Base-by-base conservation (phyloP, 192 early-diverging fungal species). In the Coemansia sp. region DNA sequence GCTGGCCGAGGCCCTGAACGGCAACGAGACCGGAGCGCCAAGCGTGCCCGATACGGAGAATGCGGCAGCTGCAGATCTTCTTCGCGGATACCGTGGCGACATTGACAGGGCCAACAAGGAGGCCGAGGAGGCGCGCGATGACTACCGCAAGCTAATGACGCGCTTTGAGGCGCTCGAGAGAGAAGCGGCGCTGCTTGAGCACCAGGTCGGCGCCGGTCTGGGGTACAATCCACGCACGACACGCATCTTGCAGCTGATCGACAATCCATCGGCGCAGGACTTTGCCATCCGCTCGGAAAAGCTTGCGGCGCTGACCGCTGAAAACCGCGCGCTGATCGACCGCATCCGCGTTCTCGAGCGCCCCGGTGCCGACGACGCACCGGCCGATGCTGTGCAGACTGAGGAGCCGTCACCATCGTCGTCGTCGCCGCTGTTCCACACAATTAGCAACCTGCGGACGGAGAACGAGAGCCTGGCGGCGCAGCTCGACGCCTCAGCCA, bases 211-310 rank as follows among this genome's bases (percentile, higher is more conserved):
- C 25, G 64, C 81, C 13, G 78, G 71, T 1, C 64, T 63, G 20
- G 84, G 85, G 14, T 85, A 80, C 57, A 77, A 89, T 45, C 63
- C 77, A 6, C 46, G 55, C 14, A 81, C 74, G 15, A 82, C 80
- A 0, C 81, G 84, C 15, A 74, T 92, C 15, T 69, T 92, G 37
- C 78, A 87, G 61, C 64, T 90, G n/a, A 78, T 77, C 15, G 85
- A 90, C 36, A 92, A 90, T 58, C 92, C 89, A 5, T 81, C 87
- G 11, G 60, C 81, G 2, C 62, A 48, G 13, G 84, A 87, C 46
- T 80, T 74, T 40, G 82, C 80, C 23, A 82, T 89, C 44, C 83
- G 88, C n/a, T 79, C 89, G 34, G 65, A 70, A 11, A 83, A 72
- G 51, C 77, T 94, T 5, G 74, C 86, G 13, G 70, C 80, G 5